Evolutionary conservation across 768 basidiomycete genomes (phyloP).

Genomic region (Podaxis rugospora): DNA sequence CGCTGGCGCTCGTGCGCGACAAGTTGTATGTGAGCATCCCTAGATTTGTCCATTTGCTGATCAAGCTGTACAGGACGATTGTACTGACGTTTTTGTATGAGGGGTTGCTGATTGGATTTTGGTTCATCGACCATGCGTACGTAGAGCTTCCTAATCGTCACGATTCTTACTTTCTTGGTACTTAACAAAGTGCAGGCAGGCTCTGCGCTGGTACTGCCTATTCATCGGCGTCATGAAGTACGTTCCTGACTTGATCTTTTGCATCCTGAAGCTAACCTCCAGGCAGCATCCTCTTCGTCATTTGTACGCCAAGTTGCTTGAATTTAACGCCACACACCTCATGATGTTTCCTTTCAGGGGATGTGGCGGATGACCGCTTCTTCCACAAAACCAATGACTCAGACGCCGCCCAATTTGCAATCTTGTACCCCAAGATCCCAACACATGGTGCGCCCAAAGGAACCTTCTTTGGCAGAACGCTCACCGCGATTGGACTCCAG

Average conservation of each 20-base stretch:
- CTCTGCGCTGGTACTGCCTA: conserved; percentile 79
- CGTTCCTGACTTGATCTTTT: conserved; percentile 19
- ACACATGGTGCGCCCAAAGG: conserved; percentile 56
- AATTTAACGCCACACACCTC: background rate
- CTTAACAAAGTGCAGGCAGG: conserved; percentile 44
- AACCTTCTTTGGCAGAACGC: background rate
- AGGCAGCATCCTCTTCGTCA: conserved; percentile 73
- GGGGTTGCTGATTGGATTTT: conserved; percentile 84
- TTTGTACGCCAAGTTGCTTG: conserved; percentile 53
- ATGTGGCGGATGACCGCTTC: conserved; percentile 90
- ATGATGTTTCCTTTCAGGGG: conserved; percentile 48
- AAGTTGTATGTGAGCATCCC: conserved; percentile 62
- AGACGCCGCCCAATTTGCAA: conserved; percentile 84
- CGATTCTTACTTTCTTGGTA: background rate
- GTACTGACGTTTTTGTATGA: conserved; percentile 79
- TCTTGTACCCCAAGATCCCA: conserved; percentile 66
- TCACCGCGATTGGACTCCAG: conserved; percentile 29
- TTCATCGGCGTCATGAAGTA: conserved; percentile 86
- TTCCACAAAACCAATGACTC: conserved; percentile 94
- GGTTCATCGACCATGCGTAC: conserved; percentile 92
- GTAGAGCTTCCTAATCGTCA: conserved; percentile 22
- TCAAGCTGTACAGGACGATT: conserved; percentile 62
- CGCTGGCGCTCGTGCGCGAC: conserved; percentile 81
- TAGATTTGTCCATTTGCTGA: background rate
- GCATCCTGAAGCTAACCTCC: conserved; percentile 6